Base-by-base conservation (phyloP, 306 rosid genomes). In the Prunus davidiana region DNA sequence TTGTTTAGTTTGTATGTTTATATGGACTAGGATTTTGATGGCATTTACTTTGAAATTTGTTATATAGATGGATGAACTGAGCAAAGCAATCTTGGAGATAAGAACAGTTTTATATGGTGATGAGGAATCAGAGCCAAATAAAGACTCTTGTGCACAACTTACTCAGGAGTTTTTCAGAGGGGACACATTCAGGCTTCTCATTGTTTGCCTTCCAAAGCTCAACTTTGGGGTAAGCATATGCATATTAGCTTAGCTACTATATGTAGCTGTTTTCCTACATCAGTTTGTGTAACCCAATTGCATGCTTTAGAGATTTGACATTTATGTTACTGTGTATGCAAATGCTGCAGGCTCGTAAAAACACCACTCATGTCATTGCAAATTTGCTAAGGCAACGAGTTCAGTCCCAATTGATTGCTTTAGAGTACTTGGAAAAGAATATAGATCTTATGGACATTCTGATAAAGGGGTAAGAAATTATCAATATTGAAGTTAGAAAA, bases 351-450 rank as follows among this genome's bases (percentile, higher is more conserved):
- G 79, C 86, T 8, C 90, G 93, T 27, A 82, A 79, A 72, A 82
- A 88, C 76, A 85, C 88, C 12, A 88, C 90, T 55, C 91, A 82
- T 52, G 87, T 89, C 50, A 50, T 89, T 55, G 87, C 96, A 20
- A 92, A 89, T 84, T 83, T 92, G 81, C 93, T 86, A 74, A 81
- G 88, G 81, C 97, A 88, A 67, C 71, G 77, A 43, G 86, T 89
- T 64, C 75, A 79, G 61, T 85, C 89, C 30, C 78, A 57, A 73
- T 12, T 86, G 66, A 38, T 89, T 30, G 90, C 91, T 61, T 86
- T 91, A 8, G 84, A 83, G 24, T 89, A 82, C 50, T 75, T 91
- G 71, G 90, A 91, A 51, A 73, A 57, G 5, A 91, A 91, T 56
- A 46, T 91, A 22, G 90, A 92, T 83, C 50, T 89, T 10, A 71